Conservation (phyloP, 2,329 filamentous ascomycete genomes). For the Colletotrichum siamense region DNA sequence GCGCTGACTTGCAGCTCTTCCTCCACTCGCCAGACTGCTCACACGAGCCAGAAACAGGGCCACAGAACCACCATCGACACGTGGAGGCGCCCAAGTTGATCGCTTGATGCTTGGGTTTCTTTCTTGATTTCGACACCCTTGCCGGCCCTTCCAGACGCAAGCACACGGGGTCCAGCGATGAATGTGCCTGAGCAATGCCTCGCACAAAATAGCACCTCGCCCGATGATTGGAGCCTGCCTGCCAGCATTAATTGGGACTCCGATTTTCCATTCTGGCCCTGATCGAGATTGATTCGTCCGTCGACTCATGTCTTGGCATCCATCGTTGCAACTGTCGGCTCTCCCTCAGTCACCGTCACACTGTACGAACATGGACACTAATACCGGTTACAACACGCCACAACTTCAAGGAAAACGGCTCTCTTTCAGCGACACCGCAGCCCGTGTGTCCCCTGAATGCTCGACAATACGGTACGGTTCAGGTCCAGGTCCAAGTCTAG, state of each 20-base stretch:
- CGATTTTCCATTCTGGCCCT: not conserved
- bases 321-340: not conserved
- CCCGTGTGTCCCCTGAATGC: not conserved
- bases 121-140: not conserved
- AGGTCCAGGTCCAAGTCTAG: not conserved
- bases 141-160: not conserved
- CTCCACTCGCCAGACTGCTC: not conserved
- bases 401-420: not conserved
- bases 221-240: not conserved
- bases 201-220: conserved; percentile 6
- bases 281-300: conserved; percentile 8
- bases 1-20: conserved; percentile 3
- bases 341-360: not conserved
- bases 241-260: not conserved
- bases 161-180: not conserved
- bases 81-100: conserved; percentile 19
- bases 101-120: not conserved
- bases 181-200: not conserved
- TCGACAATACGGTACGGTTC: not conserved
- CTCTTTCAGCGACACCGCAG: not conserved
- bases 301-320: not conserved
- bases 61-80: conserved; percentile 12
- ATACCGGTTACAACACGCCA: not conserved
- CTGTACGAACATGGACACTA: not conserved
- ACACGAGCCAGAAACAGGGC: not conserved